Evolutionary conservation across 768 basidiomycete genomes (phyloP).

Genomic region (Termitomyces sp.): DNA sequence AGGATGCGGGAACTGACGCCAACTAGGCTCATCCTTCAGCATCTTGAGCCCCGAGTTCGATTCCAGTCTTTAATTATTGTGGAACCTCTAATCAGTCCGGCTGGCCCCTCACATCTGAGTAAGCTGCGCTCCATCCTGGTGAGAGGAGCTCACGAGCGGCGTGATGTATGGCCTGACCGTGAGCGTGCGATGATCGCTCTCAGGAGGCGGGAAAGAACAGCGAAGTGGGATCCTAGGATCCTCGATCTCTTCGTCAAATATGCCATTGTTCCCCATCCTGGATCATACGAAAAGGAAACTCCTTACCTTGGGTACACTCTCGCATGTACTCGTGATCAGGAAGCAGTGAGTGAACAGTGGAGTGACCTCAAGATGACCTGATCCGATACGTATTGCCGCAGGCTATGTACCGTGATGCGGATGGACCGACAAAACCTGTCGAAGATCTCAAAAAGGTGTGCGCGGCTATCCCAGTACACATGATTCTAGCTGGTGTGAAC

Average conservation of each 20-base stretch:
- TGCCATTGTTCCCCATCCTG: constrained; percentile 9
- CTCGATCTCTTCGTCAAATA: constrained; percentile 46
- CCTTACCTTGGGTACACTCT: constrained; percentile 32
- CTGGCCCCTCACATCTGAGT: constrained; percentile 34
- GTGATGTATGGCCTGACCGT: constrained; percentile 45
- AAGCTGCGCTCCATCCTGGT: constrained; percentile 38
- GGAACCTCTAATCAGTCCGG: constrained; percentile 59
- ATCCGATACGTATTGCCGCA: constrained; percentile 13
- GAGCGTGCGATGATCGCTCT: constrained; percentile 33
- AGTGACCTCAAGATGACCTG: background rate
- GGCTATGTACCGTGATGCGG: constrained; percentile 60
- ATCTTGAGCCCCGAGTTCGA: constrained; percentile 32
- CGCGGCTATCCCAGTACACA: constrained; percentile 38
- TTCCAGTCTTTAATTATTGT: constrained; percentile 53
- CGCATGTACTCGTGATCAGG: constrained; percentile 57
- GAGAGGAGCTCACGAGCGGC: constrained; percentile 40
- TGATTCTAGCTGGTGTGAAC: constrained; percentile 43
- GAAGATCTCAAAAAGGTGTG: constrained; percentile 36
- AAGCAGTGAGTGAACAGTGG: constrained; percentile 38
- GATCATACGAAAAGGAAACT: constrained; percentile 2
- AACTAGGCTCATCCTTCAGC: constrained; percentile 48
- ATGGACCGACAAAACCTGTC: constrained; percentile 50
- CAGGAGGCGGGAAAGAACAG: constrained; percentile 25
- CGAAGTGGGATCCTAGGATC: constrained; percentile 50
- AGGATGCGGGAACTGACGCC: background rate